Evolutionary conservation across 768 basidiomycete species (phyloP).

Genomic region (Artomyces pyxidatus): DNA sequence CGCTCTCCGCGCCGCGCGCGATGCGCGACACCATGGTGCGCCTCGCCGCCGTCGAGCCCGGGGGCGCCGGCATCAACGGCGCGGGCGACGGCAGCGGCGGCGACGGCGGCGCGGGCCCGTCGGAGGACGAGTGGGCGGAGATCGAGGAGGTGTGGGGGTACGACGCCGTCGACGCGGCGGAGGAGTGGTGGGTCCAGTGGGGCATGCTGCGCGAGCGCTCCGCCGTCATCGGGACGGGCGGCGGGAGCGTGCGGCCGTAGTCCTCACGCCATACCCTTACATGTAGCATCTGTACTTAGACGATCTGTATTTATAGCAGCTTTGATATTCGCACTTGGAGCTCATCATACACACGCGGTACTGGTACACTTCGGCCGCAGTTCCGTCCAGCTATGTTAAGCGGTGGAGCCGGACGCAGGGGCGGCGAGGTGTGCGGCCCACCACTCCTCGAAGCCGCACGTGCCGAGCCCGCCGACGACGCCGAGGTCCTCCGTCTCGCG

Average conservation of each 20-base stretch:
- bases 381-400: too few species aligned
- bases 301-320: too few species aligned
- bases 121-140: constrained; percentile 9
- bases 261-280: too few species aligned
- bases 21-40: constrained; percentile 8
- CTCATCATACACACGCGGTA: too few species aligned
- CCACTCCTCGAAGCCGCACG: constrained; percentile 77
- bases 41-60: neutral
- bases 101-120: neutral
- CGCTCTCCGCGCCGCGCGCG: neutral
- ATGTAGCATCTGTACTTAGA: too few species aligned
- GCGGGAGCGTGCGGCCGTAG: neutral
- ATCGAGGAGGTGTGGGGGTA: constrained; percentile 11
- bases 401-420: too few species aligned
- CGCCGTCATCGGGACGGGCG: neutral
- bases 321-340: too few species aligned
- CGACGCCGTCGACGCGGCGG: constrained; percentile 12
- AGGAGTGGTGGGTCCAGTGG: constrained; percentile 16
- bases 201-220: constrained; percentile 11
- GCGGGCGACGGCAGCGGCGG: too few species aligned
- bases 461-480: constrained; percentile 43
- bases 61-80: neutral
- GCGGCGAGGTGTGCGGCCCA: constrained; percentile 45
- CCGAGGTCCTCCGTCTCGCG: constrained; percentile 61
- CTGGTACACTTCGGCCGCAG: too few species aligned